phyloP scores from a whole-genome alignment of 2,329 filamentous ascomycete species.

The Pleomassaria siparia region DNA sequence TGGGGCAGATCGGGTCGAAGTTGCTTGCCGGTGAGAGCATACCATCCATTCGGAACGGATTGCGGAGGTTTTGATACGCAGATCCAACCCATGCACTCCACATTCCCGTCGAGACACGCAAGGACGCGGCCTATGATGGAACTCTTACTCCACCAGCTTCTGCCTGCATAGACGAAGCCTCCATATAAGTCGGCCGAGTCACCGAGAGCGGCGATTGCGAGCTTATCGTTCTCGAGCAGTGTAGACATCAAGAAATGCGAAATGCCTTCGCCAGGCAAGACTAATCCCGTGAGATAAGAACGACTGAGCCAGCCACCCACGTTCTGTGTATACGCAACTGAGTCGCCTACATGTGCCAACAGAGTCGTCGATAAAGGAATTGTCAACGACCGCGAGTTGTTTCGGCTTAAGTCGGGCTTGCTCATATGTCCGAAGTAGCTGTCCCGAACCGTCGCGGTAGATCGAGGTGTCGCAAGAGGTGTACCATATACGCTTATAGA shows the following conservation, averaged over 20 bases:
- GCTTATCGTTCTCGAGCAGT: slow-evolving; percentile 56
- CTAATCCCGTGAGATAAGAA: slow-evolving; percentile 57
- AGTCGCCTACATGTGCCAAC: slow-evolving; percentile 13
- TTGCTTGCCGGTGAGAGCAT: slow-evolving; percentile 47
- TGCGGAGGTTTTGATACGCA: slow-evolving; percentile 46
- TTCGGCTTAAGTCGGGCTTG: slow-evolving; percentile 27
- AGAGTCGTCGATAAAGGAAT: slow-evolving; percentile 32
- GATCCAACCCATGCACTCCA: slow-evolving; percentile 60
- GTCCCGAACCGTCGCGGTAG: slow-evolving; percentile 26
- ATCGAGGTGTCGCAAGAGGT: slow-evolving; percentile 40
- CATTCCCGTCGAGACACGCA: slow-evolving; percentile 46
- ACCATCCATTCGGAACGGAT: slow-evolving; percentile 51
- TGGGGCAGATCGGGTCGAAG: slow-evolving; percentile 32
- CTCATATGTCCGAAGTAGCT: slow-evolving; percentile 40
- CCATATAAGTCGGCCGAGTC: slow-evolving; percentile 56
- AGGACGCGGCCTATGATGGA: slow-evolving; percentile 58
- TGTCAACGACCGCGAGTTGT: slow-evolving; percentile 31
- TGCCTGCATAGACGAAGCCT: slow-evolving; percentile 54
- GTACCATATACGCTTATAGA: slow-evolving; percentile 42
- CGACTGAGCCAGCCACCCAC: slow-evolving; percentile 58
- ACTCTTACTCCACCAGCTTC: slow-evolving; percentile 60
- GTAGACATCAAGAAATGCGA: slow-evolving; percentile 59
- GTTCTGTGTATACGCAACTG: slow-evolving; percentile 24
- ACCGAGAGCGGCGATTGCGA: slow-evolving; percentile 52
- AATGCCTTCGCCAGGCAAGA: slow-evolving; percentile 57